Evolutionary conservation across 192 early-diverging fungal genomes (phyloP).

Genomic region (Coemansia asiatica): DNA sequence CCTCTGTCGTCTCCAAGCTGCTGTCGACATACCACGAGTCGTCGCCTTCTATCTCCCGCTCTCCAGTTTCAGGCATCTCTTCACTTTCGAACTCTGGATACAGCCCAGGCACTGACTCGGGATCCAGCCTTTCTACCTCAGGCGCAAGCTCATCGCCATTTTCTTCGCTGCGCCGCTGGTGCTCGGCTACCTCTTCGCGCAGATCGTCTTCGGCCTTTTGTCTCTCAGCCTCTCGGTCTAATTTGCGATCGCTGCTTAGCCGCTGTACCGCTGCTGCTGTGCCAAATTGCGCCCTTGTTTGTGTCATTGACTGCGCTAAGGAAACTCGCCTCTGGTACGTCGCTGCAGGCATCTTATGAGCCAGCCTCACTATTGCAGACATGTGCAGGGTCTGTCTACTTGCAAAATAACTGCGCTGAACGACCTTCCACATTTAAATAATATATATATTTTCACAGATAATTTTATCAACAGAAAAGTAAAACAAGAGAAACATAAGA

Average conservation of each 20-base stretch:
- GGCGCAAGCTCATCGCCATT: constrained; percentile 27
- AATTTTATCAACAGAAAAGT: background rate
- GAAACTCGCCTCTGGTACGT: background rate
- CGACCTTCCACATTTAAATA: constrained; percentile 3
- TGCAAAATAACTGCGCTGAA: background rate
- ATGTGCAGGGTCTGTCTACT: background rate
- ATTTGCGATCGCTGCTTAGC: background rate
- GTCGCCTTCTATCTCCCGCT: constrained; percentile 13
- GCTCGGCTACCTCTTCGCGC: constrained; percentile 30
- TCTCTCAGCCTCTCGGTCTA: constrained; percentile 31
- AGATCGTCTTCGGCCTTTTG: constrained; percentile 47
- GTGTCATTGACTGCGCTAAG: background rate
- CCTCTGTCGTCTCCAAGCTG: constrained; percentile 8
- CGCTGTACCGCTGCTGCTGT: background rate
- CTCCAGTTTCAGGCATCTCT: background rate
- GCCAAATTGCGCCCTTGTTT: background rate
- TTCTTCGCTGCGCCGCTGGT: constrained; percentile 12
- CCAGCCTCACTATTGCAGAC: background rate
- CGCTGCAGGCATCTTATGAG: background rate
- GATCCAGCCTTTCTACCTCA: constrained; percentile 43
- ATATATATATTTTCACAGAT: background rate
- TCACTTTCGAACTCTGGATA: constrained; percentile 34
- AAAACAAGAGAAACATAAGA: no score
- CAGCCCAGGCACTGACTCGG: constrained; percentile 32
- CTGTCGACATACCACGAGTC: constrained; percentile 54